Base-by-base conservation (phyloP, 108 stramenopile species). In the Cylindrotheca closterium region DNA sequence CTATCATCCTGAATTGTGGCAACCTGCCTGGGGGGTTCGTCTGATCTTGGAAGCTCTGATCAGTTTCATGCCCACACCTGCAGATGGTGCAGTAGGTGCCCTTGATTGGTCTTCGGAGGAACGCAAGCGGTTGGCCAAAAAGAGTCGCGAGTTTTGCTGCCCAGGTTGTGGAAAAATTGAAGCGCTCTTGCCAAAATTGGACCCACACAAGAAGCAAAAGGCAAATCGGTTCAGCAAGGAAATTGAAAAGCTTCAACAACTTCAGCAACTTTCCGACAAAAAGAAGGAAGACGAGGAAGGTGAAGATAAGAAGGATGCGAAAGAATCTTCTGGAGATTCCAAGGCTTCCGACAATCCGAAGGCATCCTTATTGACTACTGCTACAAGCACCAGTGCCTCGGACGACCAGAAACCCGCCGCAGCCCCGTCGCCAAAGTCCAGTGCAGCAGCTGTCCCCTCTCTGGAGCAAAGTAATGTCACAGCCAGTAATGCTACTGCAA, bases 1-100 rank as follows among this genome's bases (percentile, higher is more conserved):
- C 15, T 92, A 86, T 65, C 99, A 99, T 82, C 97, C 97, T 0
- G 99, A 99, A 79, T 70, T 96, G 63, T 99, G 99, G 99, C 96
- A 95, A 75, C 84, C 78, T 5, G 78, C 76, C 0, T 97, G 96
- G 96, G 96, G 96, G 17, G 89, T 99, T 51, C 92, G 99, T 26
- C 71, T 96, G 3, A 99, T 99, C 47, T 77, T 99, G 30, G 97
- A 98, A 68, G 99, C 99, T 7, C 70, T 99, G 17, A 97, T 98
- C 48, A 84, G 83, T 69, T 99, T 99, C 60, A 63, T 99, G 4
- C 97, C 96, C 0, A 93, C 97, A 0, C 94, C 96, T 5, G 93
- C 90, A 0, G 96, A 96, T 63, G 97, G 97, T 8, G 99, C 99
- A 5, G 85, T 99, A 60, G 99, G 99, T 0, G 94, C 96, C 0